phyloP scores from a whole-genome alignment of 805 yeast genomes.

The Diddensiella caesifluorescens region DNA sequence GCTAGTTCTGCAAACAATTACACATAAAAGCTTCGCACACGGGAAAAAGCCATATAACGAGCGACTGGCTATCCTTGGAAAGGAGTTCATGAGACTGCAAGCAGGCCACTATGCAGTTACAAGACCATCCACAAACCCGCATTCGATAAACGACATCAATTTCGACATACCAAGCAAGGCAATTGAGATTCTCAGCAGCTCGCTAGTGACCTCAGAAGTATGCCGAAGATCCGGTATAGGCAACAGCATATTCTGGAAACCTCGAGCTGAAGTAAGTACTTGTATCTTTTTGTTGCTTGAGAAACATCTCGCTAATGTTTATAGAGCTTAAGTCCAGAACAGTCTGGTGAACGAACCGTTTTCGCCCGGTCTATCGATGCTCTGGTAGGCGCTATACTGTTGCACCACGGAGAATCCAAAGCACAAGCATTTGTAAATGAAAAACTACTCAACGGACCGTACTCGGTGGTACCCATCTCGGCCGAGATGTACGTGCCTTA shows the following conservation, averaged over 20 bases:
- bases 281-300: neutral
- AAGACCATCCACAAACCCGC: conserved; percentile 14
- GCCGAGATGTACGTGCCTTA: conserved; percentile 5
- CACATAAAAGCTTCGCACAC: conserved; percentile 93
- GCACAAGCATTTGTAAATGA: conserved; percentile 52
- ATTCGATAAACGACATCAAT: conserved; percentile 26
- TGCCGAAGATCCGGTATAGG: conserved; percentile 28
- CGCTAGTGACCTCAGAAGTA: conserved; percentile 26
- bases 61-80: conserved; percentile 63
- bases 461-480: conserved; percentile 25
- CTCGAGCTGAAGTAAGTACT: conserved; percentile 10
- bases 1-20: conserved; percentile 68
- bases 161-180: conserved; percentile 28
- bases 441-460: conserved; percentile 38
- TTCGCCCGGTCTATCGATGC: conserved; percentile 51
- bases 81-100: conserved; percentile 28
- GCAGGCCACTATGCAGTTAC: conserved; percentile 19
- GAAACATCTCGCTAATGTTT: neutral
- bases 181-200: conserved; percentile 27
- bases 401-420: conserved; percentile 51
- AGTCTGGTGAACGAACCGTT: conserved; percentile 39
- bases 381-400: conserved; percentile 62
- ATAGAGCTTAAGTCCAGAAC: conserved; percentile 9
- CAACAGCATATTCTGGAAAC: conserved; percentile 28
- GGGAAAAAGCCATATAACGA: conserved; percentile 88